These are phyloP conservation scores for Talaromyces nanjingensis DNA, from an alignment of 495 filamentous ascomycete species.

Conservation along the genomic window DNA sequence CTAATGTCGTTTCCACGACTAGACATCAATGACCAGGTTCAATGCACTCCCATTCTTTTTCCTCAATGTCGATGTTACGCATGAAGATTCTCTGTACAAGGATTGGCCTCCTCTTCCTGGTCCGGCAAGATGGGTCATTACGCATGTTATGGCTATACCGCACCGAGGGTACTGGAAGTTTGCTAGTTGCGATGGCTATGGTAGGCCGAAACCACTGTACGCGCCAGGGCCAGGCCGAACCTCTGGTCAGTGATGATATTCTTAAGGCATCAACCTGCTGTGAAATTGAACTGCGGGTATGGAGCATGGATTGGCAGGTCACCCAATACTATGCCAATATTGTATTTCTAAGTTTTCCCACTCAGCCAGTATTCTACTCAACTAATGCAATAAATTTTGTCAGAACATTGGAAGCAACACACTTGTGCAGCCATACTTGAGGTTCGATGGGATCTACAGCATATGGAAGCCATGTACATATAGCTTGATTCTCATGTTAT, in stretches of 20 bases:
- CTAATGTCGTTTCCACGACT: neutral
- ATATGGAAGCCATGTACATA: too few relatives aligned
- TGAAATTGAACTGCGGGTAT: neutral
- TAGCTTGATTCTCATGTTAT: too few relatives aligned
- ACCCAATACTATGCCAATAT: neutral
- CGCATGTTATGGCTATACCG: neutral
- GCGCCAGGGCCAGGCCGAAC: neutral
- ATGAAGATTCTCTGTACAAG: slow-evolving; percentile 4
- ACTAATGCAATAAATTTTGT: neutral
- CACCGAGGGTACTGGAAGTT: slow-evolving; percentile 5
- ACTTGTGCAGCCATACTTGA: too few relatives aligned
- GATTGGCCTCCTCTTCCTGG: slow-evolving; percentile 6
- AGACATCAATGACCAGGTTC: slow-evolving; percentile 8
- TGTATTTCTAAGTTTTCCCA: neutral
- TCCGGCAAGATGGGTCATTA: neutral
- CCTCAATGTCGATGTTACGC: slow-evolving; percentile 4
- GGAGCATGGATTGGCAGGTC: neutral
- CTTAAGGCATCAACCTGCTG: neutral
- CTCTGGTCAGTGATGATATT: neutral
- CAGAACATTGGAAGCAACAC: too few relatives aligned
- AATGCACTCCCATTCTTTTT: slow-evolving; percentile 7
- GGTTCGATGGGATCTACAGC: too few relatives aligned
- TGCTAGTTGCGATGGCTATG: slow-evolving; percentile 6
- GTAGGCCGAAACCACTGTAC: slow-evolving; percentile 3
- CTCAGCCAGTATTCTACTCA: neutral